Evolutionary conservation across 2,329 filamentous ascomycete species (phyloP).

Genomic region (Nigrograna mackinnonii): DNA sequence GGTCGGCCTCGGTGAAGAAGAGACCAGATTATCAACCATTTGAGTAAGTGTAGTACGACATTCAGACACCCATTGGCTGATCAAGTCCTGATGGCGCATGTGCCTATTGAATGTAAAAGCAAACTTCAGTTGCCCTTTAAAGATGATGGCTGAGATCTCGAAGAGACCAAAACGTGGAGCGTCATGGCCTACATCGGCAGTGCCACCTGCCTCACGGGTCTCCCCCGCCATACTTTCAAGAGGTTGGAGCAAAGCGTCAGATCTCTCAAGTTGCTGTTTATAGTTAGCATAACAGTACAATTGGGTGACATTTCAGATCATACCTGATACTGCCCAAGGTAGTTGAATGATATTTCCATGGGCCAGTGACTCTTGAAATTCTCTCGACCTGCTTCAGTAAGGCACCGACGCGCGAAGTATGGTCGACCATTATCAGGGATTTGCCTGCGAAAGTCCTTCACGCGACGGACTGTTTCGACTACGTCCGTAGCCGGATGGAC

Average conservation of each 20-base stretch:
- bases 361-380: constrained; percentile 43
- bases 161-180: constrained; percentile 55
- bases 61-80: constrained; percentile 47
- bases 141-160: constrained; percentile 56
- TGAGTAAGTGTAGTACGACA: constrained; percentile 39
- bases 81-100: constrained; percentile 50
- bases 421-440: constrained; percentile 41
- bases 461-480: constrained; percentile 55
- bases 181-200: constrained; percentile 47
- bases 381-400: constrained; percentile 31
- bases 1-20: constrained; percentile 38
- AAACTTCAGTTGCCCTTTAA: constrained; percentile 50
- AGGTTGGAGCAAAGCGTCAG: constrained; percentile 47
- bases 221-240: constrained; percentile 52
- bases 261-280: constrained; percentile 48
- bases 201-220: constrained; percentile 48
- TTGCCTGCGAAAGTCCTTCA: constrained; percentile 56
- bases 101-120: constrained; percentile 55
- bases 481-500: constrained; percentile 34
- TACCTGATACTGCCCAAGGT: constrained; percentile 56
- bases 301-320: constrained; percentile 7
- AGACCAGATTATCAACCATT: constrained; percentile 28
- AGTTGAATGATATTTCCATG: constrained; percentile 64
- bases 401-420: constrained; percentile 48
- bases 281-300: constrained; percentile 32